These are phyloP conservation scores for Pseudopyrenochaeta lycopersici DNA, from an alignment of 2,329 filamentous ascomycete species.

Conservation along the genomic window DNA sequence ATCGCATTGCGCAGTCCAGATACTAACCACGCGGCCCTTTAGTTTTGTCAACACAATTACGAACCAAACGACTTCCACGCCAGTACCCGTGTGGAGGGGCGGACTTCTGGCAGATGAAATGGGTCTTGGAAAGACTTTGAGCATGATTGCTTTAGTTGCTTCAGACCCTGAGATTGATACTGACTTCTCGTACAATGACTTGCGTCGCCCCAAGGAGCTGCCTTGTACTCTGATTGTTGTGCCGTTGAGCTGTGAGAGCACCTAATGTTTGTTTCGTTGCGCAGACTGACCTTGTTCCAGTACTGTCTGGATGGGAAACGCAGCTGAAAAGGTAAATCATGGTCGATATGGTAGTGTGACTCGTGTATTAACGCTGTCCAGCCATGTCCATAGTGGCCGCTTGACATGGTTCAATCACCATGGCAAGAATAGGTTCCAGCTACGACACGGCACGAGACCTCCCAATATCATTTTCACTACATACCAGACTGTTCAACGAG, in stretches of 20 bases:
- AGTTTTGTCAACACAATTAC: slow-evolving; percentile 12
- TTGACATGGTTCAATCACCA: slow-evolving; percentile 1
- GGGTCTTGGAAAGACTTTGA: slow-evolving; percentile 25
- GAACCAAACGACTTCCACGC: background rate
- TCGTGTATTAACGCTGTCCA: background rate
- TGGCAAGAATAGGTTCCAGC: slow-evolving; percentile 5
- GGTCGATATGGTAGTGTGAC: no score
- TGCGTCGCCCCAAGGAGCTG: background rate
- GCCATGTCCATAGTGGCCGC: background rate
- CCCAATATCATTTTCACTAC: slow-evolving; percentile 16
- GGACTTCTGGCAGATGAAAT: slow-evolving; percentile 23
- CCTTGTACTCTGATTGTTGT: background rate
- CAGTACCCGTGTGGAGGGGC: slow-evolving; percentile 1
- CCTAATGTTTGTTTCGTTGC: no score
- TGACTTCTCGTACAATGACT: no score
- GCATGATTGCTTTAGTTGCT: slow-evolving; percentile 19
- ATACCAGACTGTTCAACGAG: slow-evolving; percentile 13
- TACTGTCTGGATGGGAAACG: slow-evolving; percentile 1
- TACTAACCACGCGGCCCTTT: background rate
- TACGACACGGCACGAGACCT: background rate
- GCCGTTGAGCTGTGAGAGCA: background rate
- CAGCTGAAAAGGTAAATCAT: background rate
- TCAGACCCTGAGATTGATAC: slow-evolving; percentile 5
- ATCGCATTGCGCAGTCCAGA: no score
- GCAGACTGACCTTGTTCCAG: background rate